Conservation (phyloP, 75 land plant genomes). For the Pinus albicaulis region DNA sequence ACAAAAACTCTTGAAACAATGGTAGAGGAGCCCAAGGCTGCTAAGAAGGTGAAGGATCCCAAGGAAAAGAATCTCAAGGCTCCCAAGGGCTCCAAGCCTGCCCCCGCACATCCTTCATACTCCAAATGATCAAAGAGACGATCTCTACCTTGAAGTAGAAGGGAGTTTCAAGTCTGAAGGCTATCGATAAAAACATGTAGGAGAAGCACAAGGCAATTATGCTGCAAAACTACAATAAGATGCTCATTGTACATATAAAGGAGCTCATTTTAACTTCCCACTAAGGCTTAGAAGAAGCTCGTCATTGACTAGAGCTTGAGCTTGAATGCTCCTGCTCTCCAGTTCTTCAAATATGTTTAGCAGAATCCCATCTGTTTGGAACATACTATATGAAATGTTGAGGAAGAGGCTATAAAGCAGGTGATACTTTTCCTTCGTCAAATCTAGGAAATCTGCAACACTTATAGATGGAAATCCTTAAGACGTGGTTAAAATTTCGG, state of each 20-base stretch:
- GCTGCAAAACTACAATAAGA: slow-evolving; percentile 50
- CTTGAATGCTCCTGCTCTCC: too few species aligned
- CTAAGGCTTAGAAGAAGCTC: too few species aligned
- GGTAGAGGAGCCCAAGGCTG: background rate
- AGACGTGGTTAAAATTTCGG: too few species aligned
- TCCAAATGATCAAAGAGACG: slow-evolving; percentile 71
- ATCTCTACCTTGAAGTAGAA: slow-evolving; percentile 48
- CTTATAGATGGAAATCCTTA: too few species aligned
- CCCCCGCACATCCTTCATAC: slow-evolving; percentile 3
- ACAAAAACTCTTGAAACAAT: too few species aligned
- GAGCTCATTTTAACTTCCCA: background rate
- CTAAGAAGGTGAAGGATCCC: slow-evolving; percentile 11
- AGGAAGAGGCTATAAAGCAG: too few species aligned
- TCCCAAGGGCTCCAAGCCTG: slow-evolving; percentile 6
- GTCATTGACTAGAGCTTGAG: too few species aligned
- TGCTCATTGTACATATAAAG: slow-evolving; percentile 35
- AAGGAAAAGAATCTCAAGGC: slow-evolving; percentile 15
- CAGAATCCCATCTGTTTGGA: too few species aligned
- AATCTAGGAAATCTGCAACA: too few species aligned
- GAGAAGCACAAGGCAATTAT: slow-evolving; percentile 48
- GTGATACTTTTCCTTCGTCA: too few species aligned
- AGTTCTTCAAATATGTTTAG: too few species aligned
- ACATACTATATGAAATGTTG: too few species aligned
- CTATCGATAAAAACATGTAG: slow-evolving; percentile 65
- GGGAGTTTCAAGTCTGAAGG: slow-evolving; percentile 56